Base-by-base conservation (phyloP, 2,329 filamentous ascomycete species). In the Cryphonectria nitschkei region DNA sequence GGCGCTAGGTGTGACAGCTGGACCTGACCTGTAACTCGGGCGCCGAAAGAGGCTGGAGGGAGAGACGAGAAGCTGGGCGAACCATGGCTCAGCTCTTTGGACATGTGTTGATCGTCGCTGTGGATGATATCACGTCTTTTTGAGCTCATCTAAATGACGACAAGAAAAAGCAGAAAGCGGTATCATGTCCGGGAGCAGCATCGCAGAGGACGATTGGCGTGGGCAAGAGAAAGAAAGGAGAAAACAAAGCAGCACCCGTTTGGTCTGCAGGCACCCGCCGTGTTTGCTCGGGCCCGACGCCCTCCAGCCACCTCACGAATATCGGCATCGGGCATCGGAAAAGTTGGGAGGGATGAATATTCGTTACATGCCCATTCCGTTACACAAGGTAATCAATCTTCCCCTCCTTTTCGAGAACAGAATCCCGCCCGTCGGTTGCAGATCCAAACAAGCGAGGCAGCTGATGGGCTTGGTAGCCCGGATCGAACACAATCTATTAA, bases 291-390 rank as follows among this genome's bases (percentile, higher is more conserved):
- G 32, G 19, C 32, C 11, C 7, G 8, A 61, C 29, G 22, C 4
- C 34, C 19, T 13, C 58, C 19, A 61, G 22, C 22, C 34, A 22
- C 58, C 9, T 61, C 32, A n/a, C 34, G 58, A 39, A 61, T 8
- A 37, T n/a, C 58, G 14, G 34, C 58, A 34, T 61, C 58, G 32
- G 34, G 58, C 58, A 11, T 61, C 58, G 32, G 58, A n/a, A 61
- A 39, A 19, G 26, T 5, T 29, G 32, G 16, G 16, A 61, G 22
- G 58, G 8, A 39, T 61, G 19, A 14, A n/a, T 32, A 37, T 61
- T 37, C 22, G 34, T 61, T n/a, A 8, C 34, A 26, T n/a, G 2
- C 58, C 11, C 11, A 19, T 14, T 39, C 34, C 58, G 22, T 61
- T 14, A 61, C 58, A 61, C 34, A 22, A 39, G 58, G 32, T 61